Conservation (phyloP, 495 filamentous ascomycete species). For the Penicillium coprophilum region DNA sequence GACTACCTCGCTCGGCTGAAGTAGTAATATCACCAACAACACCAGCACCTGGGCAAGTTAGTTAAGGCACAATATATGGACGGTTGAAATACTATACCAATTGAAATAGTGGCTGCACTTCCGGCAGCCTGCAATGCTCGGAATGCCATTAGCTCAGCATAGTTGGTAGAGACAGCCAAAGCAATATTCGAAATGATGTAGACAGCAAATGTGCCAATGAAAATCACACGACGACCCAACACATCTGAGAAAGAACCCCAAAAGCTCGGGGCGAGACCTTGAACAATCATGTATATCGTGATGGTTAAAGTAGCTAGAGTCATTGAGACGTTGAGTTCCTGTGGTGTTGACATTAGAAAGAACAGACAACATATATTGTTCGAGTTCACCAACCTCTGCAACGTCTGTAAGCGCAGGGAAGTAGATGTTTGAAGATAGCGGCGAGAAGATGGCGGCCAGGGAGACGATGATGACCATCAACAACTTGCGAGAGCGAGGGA, state of each 20-base stretch:
- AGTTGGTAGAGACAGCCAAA: constrained; percentile 61
- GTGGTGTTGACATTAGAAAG: neutral
- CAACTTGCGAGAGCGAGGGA: constrained; percentile 54
- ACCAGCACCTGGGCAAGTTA: constrained; percentile 30
- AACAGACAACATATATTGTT: neutral
- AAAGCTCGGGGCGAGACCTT: constrained; percentile 47
- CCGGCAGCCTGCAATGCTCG: constrained; percentile 65
- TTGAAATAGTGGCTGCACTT: constrained; percentile 52
- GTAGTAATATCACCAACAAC: constrained; percentile 44
- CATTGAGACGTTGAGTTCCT: constrained; percentile 33
- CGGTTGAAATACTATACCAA: constrained; percentile 25
- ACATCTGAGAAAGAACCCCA: constrained; percentile 47
- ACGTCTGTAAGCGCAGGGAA: constrained; percentile 62
- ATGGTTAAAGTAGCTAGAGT: constrained; percentile 39
- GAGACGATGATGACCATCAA: constrained; percentile 66
- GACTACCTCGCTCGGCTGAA: constrained; percentile 38
- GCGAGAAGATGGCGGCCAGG: constrained; percentile 52
- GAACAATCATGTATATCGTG: constrained; percentile 47
- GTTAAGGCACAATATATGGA: neutral
- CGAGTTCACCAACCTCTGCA: constrained; percentile 25
- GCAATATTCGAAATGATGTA: constrained; percentile 58
- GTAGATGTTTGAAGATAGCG: constrained; percentile 77
- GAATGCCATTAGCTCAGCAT: constrained; percentile 60
- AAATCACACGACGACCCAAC: constrained; percentile 41
- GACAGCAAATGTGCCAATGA: constrained; percentile 40